phyloP scores from a whole-genome alignment of 2,329 filamentous ascomycete genomes.

The Ascochyta pisi region DNA sequence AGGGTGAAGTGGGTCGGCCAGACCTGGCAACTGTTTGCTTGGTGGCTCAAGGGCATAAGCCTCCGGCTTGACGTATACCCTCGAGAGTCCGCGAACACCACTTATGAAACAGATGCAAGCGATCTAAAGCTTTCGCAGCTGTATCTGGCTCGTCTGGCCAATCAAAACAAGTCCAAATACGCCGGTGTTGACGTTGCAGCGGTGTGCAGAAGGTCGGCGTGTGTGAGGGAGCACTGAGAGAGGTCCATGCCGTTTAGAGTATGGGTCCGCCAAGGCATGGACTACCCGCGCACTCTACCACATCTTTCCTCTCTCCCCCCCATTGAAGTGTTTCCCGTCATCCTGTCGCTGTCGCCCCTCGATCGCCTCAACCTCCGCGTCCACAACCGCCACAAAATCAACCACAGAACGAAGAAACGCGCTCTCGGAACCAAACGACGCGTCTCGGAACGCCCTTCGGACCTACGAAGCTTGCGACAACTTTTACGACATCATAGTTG shows the following conservation, averaged over 20 bases:
- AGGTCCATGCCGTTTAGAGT: conserved; percentile 35
- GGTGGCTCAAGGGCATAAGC: conserved; percentile 38
- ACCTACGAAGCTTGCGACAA: conserved; percentile 39
- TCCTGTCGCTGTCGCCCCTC: conserved; percentile 37
- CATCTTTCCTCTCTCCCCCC: conserved; percentile 29
- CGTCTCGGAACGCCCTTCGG: conserved; percentile 47
- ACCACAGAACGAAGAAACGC: conserved; percentile 46
- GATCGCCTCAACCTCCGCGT: conserved; percentile 37
- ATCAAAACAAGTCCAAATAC: conserved; percentile 72
- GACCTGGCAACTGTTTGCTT: conserved; percentile 34
- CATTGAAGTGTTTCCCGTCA: conserved; percentile 47
- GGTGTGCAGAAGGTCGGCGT: conserved; percentile 37
- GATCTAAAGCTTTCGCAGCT: conserved; percentile 19
- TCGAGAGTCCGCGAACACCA: conserved; percentile 6
- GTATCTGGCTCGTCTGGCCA: conserved; percentile 45
- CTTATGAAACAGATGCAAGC: conserved; percentile 9
- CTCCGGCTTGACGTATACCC: conserved; percentile 14
- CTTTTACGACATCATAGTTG: conserved; percentile 36
- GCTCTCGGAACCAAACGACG: conserved; percentile 52
- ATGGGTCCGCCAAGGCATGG: conserved; percentile 31
- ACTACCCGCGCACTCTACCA: conserved; percentile 36
- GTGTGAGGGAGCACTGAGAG: conserved; percentile 37
- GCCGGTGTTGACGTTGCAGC: conserved; percentile 50
- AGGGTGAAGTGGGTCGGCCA: conserved; percentile 45
- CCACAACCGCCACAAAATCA: conserved; percentile 38